Percentiles rank a stretch among this genome's conserved stretches.
Conservation (phyloP, 805 yeast species). For the Wickerhamomyces hampshirensis region DNA sequence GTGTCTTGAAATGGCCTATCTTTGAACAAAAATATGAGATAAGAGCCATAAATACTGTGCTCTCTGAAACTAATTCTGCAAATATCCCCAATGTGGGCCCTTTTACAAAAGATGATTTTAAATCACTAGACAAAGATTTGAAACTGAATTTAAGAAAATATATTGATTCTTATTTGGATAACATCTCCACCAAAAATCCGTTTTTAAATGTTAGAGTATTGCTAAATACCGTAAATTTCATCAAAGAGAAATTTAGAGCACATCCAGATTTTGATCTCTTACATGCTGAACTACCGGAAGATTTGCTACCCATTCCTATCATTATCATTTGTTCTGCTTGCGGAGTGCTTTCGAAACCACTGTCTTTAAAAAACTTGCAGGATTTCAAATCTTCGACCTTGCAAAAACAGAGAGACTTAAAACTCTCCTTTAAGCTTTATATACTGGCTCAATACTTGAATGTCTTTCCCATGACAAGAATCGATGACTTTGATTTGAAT, state of each 20-base stretch:
- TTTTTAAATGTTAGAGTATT: constrained; percentile 10
- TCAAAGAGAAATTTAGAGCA: not conserved
- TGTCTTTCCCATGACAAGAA: constrained; percentile 7
- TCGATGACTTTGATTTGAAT: constrained; percentile 13
- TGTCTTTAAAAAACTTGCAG: constrained; percentile 12
- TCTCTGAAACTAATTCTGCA: constrained; percentile 7
- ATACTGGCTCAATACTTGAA: constrained; percentile 12
- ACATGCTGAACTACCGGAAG: constrained; percentile 9
- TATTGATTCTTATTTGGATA: constrained; percentile 11
- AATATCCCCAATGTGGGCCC: constrained; percentile 9
- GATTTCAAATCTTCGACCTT: constrained; percentile 8
- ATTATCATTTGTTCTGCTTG: constrained; percentile 11
- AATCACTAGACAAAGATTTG: constrained; percentile 5
- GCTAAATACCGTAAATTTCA: constrained; percentile 9
- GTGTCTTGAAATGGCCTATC: constrained; percentile 19
- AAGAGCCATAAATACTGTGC: constrained; percentile 7
- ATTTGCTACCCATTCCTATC: constrained; percentile 13
- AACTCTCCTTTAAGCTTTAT: constrained; percentile 9
- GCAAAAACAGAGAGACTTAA: constrained; percentile 9
- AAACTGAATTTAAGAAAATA: constrained; percentile 6
- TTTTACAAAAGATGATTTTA: constrained; percentile 8
- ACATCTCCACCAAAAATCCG: constrained; percentile 21
- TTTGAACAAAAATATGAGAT: constrained; percentile 10
- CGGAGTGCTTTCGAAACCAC: constrained; percentile 17
- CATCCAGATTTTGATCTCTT: constrained; percentile 6